Evolutionary conservation across 768 basidiomycete species (phyloP), one percentile per base, ranked within the genome.

Genomic region (Leucosporidium scottii): DNA sequence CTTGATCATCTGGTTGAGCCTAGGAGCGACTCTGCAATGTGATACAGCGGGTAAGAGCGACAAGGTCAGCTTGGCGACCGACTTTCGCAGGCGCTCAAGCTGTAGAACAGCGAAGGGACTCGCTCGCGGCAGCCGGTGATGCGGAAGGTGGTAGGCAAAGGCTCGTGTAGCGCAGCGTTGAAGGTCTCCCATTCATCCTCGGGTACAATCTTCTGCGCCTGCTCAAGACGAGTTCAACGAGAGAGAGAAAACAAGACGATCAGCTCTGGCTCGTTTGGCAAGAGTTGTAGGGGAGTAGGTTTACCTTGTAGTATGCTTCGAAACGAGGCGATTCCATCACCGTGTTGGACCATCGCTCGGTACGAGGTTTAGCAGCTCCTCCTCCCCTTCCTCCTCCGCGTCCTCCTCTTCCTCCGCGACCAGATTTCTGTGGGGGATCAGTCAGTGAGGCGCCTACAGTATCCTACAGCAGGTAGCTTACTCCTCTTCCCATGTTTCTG

Each of bases 91-190:
- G 31, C 49, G 50, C 56, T 28, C 36, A 61, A 50, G 57, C 34
- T 21, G 17, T 21, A 64, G n/a, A 39, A n/a, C 7, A 21, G n/a
- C 13, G 9, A 21, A 21, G 48, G n/a, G 72, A 44, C 82, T 65
- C 77, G 93, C 93, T 88, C 84, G 77, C 91, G 82, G 71, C 87
- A 91, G 0, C 92, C 91, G 0, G 92, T 87, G 23, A 99, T 86
- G 50, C 96, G 83, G 78, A 99, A 99, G 0, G 93, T 96, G 0
- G 91, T 94, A 5, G 96, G 96, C 50, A 98, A 80, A 48, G 90
- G 89, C 31, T 81, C 81, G 53, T 84, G 83, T 65, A 94, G 77
- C 1, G 83, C 77, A 8, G 84, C 82, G 71, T 92, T 78, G 67
- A 97, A 88, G 1, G 71, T 58, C 0, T 85, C 82, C 90, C 91